Conservation (phyloP, 2,329 filamentous ascomycete genomes). For the Botryosphaeria dothidea region DNA sequence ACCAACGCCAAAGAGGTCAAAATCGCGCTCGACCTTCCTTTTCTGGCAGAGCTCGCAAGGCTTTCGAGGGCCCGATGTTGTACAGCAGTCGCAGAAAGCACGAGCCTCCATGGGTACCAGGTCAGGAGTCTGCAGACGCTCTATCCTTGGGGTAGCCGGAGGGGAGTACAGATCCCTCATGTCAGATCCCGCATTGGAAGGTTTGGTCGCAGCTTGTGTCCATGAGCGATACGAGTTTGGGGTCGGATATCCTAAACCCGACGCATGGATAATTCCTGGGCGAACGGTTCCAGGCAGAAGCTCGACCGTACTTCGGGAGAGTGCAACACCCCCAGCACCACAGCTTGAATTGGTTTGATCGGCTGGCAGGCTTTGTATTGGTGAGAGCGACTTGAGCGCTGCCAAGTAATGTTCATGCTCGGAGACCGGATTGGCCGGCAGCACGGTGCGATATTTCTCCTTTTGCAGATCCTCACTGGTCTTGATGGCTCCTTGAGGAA, state of each 20-base stretch:
- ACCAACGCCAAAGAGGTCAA: not conserved
- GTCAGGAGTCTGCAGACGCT: slow-evolving; percentile 36
- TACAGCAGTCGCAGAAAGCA: slow-evolving; percentile 37
- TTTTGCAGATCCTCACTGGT: too few relatives aligned
- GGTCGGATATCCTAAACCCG: not conserved
- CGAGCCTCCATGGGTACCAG: slow-evolving; percentile 29
- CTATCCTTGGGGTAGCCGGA: slow-evolving; percentile 34
- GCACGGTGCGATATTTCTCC: not conserved
- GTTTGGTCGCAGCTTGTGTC: not conserved
- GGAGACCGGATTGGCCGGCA: not conserved
- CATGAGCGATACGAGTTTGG: not conserved
- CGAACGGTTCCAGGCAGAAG: not conserved
- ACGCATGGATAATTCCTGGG: not conserved
- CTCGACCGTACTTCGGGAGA: not conserved
- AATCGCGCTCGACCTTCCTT: slow-evolving; percentile 11
- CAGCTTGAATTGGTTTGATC: not conserved
- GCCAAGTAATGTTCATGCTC: not conserved
- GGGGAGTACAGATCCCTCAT: not conserved
- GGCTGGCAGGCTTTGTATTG: too few relatives aligned
- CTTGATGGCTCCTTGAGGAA: not conserved
- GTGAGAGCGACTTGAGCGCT: not conserved
- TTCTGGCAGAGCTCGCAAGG: slow-evolving; percentile 26
- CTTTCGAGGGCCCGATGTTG: slow-evolving; percentile 19
- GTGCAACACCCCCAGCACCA: not conserved
- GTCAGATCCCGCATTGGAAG: not conserved